Conservation (phyloP, 2,329 filamentous ascomycete genomes). For the Pseudogymnoascus sp. region DNA sequence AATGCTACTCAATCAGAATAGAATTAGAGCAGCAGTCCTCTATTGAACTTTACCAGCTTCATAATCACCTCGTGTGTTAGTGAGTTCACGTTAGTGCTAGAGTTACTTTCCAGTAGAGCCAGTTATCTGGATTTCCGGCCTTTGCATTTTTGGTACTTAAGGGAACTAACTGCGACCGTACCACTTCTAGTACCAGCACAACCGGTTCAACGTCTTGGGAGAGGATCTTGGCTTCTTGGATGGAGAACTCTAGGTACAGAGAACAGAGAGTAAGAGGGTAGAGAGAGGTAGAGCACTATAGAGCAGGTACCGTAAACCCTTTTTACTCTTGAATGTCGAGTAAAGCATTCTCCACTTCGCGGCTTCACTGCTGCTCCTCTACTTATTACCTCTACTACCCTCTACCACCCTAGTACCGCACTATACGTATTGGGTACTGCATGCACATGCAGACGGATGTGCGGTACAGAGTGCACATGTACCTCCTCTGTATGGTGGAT, state of each 20-base stretch:
- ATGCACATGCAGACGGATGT: slow-evolving; percentile 6
- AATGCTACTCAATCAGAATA: neutral
- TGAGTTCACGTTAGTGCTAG: neutral
- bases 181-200: neutral
- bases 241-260: neutral
- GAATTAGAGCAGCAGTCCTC: neutral
- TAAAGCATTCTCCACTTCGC: neutral
- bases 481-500: neutral
- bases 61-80: neutral
- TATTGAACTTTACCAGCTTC: too few relatives aligned
- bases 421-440: neutral
- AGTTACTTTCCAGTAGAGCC: neutral
- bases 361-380: neutral
- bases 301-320: neutral
- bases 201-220: neutral
- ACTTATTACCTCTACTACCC: neutral
- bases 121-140: neutral
- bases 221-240: neutral
- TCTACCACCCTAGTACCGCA: neutral
- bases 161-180: neutral
- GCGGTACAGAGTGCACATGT: slow-evolving; percentile 3
- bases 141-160: neutral
- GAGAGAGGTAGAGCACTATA: neutral
- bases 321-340: neutral
- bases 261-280: too few relatives aligned